Evolutionary conservation across 768 basidiomycete species (phyloP), one percentile per base, ranked within the genome.

Genomic region (Coprinopsis sp.): DNA sequence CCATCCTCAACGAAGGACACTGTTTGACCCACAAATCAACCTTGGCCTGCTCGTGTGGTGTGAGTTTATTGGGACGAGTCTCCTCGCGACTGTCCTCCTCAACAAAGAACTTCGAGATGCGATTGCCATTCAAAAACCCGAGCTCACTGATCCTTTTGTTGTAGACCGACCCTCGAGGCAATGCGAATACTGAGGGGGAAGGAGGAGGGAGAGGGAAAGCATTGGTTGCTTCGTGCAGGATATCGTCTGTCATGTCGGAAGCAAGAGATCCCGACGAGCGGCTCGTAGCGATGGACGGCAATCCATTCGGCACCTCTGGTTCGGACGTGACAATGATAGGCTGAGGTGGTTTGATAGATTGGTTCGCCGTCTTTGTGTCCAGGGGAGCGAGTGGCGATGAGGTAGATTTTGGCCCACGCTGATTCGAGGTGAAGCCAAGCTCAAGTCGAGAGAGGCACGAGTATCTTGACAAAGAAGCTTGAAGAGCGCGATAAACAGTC

Each of bases 401-500:
- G 11, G 6, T 7, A 5, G 40, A 18, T 19, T 42, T 42, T 16
- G 13, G 27, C 27, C 7, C 8, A 10, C 24, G 28, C 13, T n/a
- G 40, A 18, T 19, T 29, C 4, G 40, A 29, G 6, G 18, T 5
- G 18, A 28, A 42, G 27, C 11, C 18, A 5, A 42, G 27, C 6
- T 42, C 6, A 4, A 42, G 13, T 6, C 30, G 6, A 5, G 11
- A 16, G 4, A 42, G 28, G 27, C 19, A 4, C 14, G 40, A 4
- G 18, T 42, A 42, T 7, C 40, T 24, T 7, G 33, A 18, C 3
- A 76, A 51, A 1, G 70, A 64, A 12, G 63, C 47, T 29, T 68
- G 64, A 1, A 73, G 58, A 29, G 65, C 66, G 50, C 69, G 72
- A 53, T 72, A 72, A 3, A 74, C 46, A 18, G 62, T 56, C 69